These are phyloP conservation scores for Haplosporangium sp. DNA, from an alignment of 371 early-diverging fungal genomes.

Conservation along the genomic window DNA sequence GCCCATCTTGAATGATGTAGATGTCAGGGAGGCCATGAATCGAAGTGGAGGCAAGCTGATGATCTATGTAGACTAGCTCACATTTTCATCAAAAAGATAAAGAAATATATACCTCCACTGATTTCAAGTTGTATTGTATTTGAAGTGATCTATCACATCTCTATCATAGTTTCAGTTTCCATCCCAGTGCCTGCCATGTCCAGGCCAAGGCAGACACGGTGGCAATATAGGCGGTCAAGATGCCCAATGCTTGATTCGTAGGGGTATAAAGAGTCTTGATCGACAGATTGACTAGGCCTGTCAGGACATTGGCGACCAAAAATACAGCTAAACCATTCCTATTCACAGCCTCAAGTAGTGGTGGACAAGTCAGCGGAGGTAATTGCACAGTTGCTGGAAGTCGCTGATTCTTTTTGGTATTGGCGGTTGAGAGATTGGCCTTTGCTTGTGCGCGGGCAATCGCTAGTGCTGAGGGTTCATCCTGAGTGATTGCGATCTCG, in stretches of 20 bases:
- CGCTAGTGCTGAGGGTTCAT: conserved; percentile 44
- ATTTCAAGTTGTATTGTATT: too few relatives aligned
- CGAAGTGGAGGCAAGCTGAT: conserved; percentile 53
- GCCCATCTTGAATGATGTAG: conserved; percentile 23
- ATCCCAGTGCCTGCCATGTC: conserved; percentile 33
- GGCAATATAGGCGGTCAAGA: conserved; percentile 64
- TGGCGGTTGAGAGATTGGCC: conserved; percentile 37
- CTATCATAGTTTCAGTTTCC: conserved; percentile 44
- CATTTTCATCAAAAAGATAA: not conserved
- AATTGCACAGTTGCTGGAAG: conserved; percentile 37
- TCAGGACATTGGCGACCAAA: conserved; percentile 87
- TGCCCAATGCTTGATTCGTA: conserved; percentile 56
- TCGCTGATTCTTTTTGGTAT: conserved; percentile 36
- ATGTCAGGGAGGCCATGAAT: conserved; percentile 44
- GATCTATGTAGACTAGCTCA: conserved; percentile 40
- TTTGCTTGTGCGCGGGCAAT: conserved; percentile 41
- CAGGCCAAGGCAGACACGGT: conserved; percentile 19
- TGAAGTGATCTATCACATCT: too few relatives aligned
- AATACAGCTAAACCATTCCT: conserved; percentile 85
- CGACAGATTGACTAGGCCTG: conserved; percentile 83
- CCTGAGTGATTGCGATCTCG: conserved; percentile 57
- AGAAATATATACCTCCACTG: not conserved
- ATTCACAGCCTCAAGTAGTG: conserved; percentile 78
- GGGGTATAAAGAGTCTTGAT: conserved; percentile 74
- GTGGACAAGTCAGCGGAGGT: conserved; percentile 58